phyloP scores from a whole-genome alignment of 2,329 filamentous ascomycete species.

The Neonectria coccinea region DNA sequence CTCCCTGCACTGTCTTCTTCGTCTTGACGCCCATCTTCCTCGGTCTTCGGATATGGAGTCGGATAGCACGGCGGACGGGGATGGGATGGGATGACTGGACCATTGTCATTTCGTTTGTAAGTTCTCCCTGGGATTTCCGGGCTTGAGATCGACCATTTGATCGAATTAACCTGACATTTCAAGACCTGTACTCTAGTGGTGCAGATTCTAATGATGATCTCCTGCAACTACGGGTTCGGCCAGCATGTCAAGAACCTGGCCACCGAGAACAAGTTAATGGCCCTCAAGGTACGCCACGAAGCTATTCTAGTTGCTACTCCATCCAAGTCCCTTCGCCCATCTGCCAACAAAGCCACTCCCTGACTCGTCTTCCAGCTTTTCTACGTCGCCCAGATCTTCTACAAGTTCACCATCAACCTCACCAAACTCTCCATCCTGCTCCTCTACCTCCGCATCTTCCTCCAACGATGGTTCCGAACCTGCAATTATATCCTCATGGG shows the following conservation, averaged over 20 bases:
- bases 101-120: conserved; percentile 56
- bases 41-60: conserved; percentile 54
- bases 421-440: conserved; percentile 65
- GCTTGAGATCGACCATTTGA: background rate
- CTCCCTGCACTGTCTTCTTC: conserved; percentile 58
- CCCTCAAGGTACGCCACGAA: conserved; percentile 50
- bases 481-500: conserved; percentile 56
- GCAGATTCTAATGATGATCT: conserved; percentile 54
- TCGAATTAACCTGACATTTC: background rate
- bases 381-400: conserved; percentile 64
- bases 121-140: conserved; percentile 10
- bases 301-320: background rate
- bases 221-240: conserved; percentile 57
- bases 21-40: conserved; percentile 56
- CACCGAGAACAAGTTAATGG: conserved; percentile 49
- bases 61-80: conserved; percentile 51
- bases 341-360: background rate
- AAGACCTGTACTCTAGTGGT: conserved; percentile 53
- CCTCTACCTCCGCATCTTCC: conserved; percentile 66
- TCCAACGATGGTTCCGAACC: conserved; percentile 58
- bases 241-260: conserved; percentile 54
- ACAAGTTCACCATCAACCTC: conserved; percentile 65
- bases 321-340: background rate
- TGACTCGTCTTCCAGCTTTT: conserved; percentile 55
- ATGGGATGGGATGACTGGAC: conserved; percentile 58